Percentiles rank a stretch among this genome's conserved stretches.
Conservation (phyloP, 2,329 filamentous ascomycete genomes). For the Leptographium lundbergii region DNA sequence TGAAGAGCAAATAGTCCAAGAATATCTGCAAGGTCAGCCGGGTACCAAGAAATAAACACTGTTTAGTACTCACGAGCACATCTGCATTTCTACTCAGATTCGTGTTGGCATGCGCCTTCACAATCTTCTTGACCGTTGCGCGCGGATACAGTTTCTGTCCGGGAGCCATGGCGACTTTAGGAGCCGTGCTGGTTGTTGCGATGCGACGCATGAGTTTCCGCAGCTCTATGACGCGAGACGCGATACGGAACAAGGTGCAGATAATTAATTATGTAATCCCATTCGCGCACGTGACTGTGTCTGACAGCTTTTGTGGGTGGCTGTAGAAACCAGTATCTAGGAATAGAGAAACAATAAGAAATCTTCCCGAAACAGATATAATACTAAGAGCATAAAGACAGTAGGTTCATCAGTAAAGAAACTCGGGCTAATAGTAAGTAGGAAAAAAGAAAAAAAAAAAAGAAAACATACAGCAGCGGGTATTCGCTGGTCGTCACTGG, state of each 20-base stretch:
- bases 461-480: too few relatives aligned
- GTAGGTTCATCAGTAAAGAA: too few relatives aligned
- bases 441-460: too few relatives aligned
- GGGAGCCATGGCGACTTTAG: conserved; percentile 35
- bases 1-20: conserved; percentile 72
- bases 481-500: too few relatives aligned
- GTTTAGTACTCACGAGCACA: conserved; percentile 52
- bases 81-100: conserved; percentile 77
- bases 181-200: background rate
- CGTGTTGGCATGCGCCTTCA: conserved; percentile 77
- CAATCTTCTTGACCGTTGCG: conserved; percentile 73
- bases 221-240: background rate
- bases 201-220: background rate
- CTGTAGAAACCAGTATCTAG: too few relatives aligned
- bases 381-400: too few relatives aligned
- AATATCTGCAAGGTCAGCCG: conserved; percentile 48
- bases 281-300: background rate
- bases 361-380: too few relatives aligned
- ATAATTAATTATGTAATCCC: background rate
- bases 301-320: too few relatives aligned
- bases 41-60: background rate
- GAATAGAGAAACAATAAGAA: too few relatives aligned
- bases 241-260: background rate
- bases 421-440: too few relatives aligned
- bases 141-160: conserved; percentile 71